A percentile compares a stretch with the other conserved stretches of the same genome.
Evolutionary conservation across 1,284 basidiomycete genomes (phyloP).

Genomic region (Rhodotorula sp.): DNA sequence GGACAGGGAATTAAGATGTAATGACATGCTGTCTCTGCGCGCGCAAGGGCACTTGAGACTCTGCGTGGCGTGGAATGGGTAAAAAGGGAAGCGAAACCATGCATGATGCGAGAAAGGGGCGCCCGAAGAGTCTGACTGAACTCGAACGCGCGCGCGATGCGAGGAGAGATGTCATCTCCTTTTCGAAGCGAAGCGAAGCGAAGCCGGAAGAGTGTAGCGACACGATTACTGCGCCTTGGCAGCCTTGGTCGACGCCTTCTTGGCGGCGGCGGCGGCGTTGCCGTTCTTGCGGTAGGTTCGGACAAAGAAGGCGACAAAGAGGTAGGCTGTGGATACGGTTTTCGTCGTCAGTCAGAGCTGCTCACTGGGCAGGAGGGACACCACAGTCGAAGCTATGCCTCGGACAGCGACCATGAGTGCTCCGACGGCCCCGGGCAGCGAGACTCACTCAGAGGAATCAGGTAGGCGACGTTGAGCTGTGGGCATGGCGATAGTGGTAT

Average conservation of each 20-base stretch:
- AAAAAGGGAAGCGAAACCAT: not conserved
- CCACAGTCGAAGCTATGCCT: not conserved
- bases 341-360: too few species aligned
- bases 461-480: conserved; percentile 30
- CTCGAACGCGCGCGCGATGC: not conserved
- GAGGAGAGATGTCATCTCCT: not conserved
- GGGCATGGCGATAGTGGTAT: not conserved
- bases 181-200: conserved; percentile 33
- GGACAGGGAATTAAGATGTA: too few species aligned
- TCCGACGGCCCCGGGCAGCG: not conserved
- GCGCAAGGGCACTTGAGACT: too few species aligned
- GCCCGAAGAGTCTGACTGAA: not conserved
- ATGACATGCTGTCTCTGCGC: too few species aligned
- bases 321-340: conserved; percentile 19
- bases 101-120: not conserved
- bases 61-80: too few species aligned
- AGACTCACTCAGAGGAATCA: conserved; percentile 9
- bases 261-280: not conserved
- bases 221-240: not conserved
- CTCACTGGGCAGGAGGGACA: too few species aligned
- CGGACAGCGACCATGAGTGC: too few species aligned
- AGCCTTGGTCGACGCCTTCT: not conserved
- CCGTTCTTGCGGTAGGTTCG: conserved; percentile 25
- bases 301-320: conserved; percentile 38
- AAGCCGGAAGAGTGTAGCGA: too few species aligned